These are phyloP conservation scores for Galium porrigens DNA, from an alignment of 305 asterid genomes.

Conservation along the genomic window DNA sequence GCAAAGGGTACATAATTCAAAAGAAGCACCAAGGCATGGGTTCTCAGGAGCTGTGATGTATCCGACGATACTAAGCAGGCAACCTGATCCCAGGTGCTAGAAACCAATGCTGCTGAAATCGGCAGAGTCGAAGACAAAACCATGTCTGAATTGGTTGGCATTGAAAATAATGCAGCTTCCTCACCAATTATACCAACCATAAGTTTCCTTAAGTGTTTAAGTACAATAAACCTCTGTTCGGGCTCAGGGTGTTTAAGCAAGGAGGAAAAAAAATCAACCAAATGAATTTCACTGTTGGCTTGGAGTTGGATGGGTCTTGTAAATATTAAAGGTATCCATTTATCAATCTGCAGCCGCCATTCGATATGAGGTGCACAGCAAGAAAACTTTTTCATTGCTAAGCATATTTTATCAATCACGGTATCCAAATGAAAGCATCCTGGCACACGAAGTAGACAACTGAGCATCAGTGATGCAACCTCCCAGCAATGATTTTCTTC, in stretches of 20 bases:
- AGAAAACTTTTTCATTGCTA: slow-evolving; percentile 46
- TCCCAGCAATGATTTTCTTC: slow-evolving; percentile 76
- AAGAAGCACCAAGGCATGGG: slow-evolving; percentile 61
- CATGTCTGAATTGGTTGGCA: slow-evolving; percentile 25
- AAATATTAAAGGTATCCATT: slow-evolving; percentile 44
- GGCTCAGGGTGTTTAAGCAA: slow-evolving; percentile 88
- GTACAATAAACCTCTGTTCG: slow-evolving; percentile 75
- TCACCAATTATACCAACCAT: slow-evolving; percentile 48
- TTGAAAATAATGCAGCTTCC: slow-evolving; percentile 25
- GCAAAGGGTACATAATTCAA: slow-evolving; percentile 57
- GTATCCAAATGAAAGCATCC: slow-evolving; percentile 39
- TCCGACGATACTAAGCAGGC: slow-evolving; percentile 65
- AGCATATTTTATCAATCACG: slow-evolving; percentile 39
- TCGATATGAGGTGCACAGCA: slow-evolving; percentile 58
- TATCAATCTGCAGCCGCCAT: slow-evolving; percentile 73
- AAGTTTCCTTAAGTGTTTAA: slow-evolving; percentile 68
- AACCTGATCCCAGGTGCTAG: slow-evolving; percentile 75
- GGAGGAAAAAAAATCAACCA: slow-evolving; percentile 52
- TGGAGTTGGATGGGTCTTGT: slow-evolving; percentile 44
- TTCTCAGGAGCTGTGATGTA: slow-evolving; percentile 57
- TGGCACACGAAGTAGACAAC: slow-evolving; percentile 55
- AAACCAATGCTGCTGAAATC: slow-evolving; percentile 43
- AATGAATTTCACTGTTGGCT: slow-evolving; percentile 40
- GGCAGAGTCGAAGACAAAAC: slow-evolving; percentile 32
- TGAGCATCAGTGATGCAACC: slow-evolving; percentile 61